phyloP scores from a whole-genome alignment of 2,329 filamentous ascomycete species.

The Neonectria faginata region DNA sequence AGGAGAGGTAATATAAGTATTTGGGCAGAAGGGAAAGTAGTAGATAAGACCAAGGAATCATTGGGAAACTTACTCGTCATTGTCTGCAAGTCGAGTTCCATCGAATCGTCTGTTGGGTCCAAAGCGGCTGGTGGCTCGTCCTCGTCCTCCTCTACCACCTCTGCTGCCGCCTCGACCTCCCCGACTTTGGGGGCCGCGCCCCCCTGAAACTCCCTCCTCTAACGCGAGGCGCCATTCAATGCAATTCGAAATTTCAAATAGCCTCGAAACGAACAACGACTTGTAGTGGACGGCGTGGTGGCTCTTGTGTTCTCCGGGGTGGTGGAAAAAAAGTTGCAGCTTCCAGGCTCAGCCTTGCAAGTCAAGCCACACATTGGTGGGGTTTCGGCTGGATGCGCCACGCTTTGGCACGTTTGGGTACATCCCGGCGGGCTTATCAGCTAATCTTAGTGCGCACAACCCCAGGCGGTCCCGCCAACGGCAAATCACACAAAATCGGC shows the following conservation, averaged over 20 bases:
- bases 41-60: accelerated
- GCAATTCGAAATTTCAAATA: slow-evolving; percentile 2
- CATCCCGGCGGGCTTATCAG: slow-evolving; percentile 48
- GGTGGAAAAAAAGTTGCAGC: slow-evolving; percentile 48
- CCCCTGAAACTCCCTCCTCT: slow-evolving; percentile 51
- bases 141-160: slow-evolving; percentile 47
- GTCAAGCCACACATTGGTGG: slow-evolving; percentile 52
- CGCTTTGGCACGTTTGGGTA: slow-evolving; percentile 39
- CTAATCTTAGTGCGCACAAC: slow-evolving; percentile 66
- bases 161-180: slow-evolving; percentile 42
- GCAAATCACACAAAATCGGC: slow-evolving; percentile 58
- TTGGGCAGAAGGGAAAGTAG: not conserved
- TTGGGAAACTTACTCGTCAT: slow-evolving; percentile 51
- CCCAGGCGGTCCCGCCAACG: slow-evolving; percentile 56
- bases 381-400: slow-evolving; percentile 46
- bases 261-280: not conserved
- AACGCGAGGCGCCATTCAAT: slow-evolving; percentile 52
- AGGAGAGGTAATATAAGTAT: slow-evolving; percentile 13
- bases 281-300: not conserved
- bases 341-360: slow-evolving; percentile 52
- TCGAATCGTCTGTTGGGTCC: slow-evolving; percentile 54
- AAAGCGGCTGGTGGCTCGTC: slow-evolving; percentile 52
- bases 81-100: slow-evolving; percentile 51
- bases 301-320: not conserved
- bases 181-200: slow-evolving; percentile 41